Conservation (phyloP, 169 alveolate species). For the Eimeria maxima region DNA sequence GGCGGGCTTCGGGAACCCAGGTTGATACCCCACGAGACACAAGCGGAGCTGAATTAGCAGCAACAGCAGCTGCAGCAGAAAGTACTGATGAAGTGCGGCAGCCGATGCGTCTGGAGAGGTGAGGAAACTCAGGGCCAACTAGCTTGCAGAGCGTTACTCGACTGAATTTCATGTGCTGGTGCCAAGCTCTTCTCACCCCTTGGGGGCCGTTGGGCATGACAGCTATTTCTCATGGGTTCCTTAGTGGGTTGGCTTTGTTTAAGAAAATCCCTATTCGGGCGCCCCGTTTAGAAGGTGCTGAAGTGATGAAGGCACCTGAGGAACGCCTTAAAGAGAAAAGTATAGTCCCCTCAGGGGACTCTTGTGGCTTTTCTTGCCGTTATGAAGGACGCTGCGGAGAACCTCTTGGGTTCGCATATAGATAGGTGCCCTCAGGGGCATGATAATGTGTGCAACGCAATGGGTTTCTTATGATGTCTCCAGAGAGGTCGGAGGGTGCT, state of each 20-base stretch:
- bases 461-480: too few relatives aligned
- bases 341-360: background rate
- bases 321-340: background rate
- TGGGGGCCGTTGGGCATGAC: background rate
- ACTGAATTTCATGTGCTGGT: background rate
- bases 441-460: too few relatives aligned
- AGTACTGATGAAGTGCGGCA: background rate
- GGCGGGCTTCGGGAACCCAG: background rate
- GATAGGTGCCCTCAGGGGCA: background rate
- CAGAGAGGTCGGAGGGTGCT: too few relatives aligned
- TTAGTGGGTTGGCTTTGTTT: background rate
- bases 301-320: background rate
- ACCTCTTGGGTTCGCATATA: background rate
- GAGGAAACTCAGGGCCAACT: background rate
- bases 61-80: constrained; percentile 8
- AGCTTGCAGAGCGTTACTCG: background rate
- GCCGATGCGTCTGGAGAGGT: constrained; percentile 64
- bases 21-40: background rate
- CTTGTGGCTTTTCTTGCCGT: background rate
- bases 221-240: background rate
- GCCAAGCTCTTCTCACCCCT: background rate
- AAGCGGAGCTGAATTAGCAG: background rate
- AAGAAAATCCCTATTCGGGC: background rate
- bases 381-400: background rate
- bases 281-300: background rate